Evolutionary conservation across 2,329 filamentous ascomycete genomes (phyloP), one percentile per base, ranked within the genome.

Genomic region (Fusarium sp.): DNA sequence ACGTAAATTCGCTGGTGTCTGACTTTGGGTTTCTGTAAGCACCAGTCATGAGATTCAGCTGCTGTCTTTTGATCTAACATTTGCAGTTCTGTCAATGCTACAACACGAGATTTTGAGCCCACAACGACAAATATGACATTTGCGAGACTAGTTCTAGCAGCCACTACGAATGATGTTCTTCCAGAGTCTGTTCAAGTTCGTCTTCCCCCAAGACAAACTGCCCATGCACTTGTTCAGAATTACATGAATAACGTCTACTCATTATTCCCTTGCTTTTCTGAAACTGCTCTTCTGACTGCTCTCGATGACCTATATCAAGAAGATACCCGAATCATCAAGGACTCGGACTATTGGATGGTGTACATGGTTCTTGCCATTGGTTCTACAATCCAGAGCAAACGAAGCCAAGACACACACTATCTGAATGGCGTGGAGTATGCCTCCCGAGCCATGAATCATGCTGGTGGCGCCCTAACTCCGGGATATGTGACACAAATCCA

Each of bases 91-190:
- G 93, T 99, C 76, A 97, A 97, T 82, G 95, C 96, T 28, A 98
- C 95, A 0, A 95, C 95, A 2, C 88, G 94, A 76, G 96, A 98
- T 79, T 98, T 98, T 76, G 94, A 97, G 78, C 92, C 94, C 10
- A 94, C 95, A 60, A 90, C 92, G 31, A 92, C 90, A 63, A 94
- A 93, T 74, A 97, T 97, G 87, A 97, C 94, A 1, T 98, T 98
- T 84, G 93, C 94, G 26, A 91, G 93, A 36, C 86, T 98, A 20
- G 92, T 98, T 24, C 82, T 97, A 28, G 93, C 93, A n/a, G 92
- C 95, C 7, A 90, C 93, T 38, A 88, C 88, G 11, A 93, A 93
- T 72, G 90, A 94, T 74, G 83, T 87, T 9, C 81, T 97, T 22
- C 92, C 92, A 6, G 85, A 87, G 45, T 86, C 86, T 5, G 81